Evolutionary conservation across 208 protist genomes (phyloP).

Genomic region (Spongospora subterranea): DNA sequence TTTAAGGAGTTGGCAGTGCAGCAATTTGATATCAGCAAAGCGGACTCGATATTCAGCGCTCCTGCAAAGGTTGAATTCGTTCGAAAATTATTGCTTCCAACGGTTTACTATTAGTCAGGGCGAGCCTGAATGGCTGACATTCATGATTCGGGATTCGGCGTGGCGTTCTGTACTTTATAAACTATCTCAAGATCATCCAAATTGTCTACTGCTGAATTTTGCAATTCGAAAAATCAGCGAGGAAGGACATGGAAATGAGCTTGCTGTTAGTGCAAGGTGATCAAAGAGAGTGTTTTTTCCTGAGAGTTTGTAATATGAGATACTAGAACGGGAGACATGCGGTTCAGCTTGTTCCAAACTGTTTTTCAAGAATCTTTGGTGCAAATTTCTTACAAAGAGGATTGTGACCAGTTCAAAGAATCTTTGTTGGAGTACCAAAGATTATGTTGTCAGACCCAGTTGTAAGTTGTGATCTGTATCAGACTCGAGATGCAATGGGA

Average conservation of each 20-base stretch:
- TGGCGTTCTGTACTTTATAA: conserved; percentile 18
- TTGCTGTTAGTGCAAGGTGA: neutral
- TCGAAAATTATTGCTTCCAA: neutral
- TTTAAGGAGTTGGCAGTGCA: conserved; percentile 22
- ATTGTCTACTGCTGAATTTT: conserved; percentile 51
- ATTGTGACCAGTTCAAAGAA: neutral
- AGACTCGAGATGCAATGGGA: neutral
- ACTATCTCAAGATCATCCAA: conserved; percentile 29
- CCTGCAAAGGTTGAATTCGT: conserved; percentile 3
- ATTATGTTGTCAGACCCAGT: conserved; percentile 38
- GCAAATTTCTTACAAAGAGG: neutral
- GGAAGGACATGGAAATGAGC: conserved; percentile 40
- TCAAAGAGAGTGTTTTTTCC: neutral
- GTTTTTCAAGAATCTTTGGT: neutral
- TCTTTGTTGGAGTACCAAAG: neutral
- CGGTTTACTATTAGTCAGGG: neutral
- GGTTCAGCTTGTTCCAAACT: neutral
- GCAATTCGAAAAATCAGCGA: conserved; percentile 47
- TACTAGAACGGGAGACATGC: neutral
- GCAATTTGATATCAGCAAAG: conserved; percentile 52
- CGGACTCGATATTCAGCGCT: conserved; percentile 48
- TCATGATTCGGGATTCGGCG: conserved; percentile 39
- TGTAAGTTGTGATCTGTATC: neutral
- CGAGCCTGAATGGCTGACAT: conserved; percentile 44
- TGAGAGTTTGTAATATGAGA: neutral